These are phyloP conservation scores for Antitrichia curtipendula DNA, from an alignment of 225 moss, liverwort and hornwort genomes.

Conservation along the genomic window DNA sequence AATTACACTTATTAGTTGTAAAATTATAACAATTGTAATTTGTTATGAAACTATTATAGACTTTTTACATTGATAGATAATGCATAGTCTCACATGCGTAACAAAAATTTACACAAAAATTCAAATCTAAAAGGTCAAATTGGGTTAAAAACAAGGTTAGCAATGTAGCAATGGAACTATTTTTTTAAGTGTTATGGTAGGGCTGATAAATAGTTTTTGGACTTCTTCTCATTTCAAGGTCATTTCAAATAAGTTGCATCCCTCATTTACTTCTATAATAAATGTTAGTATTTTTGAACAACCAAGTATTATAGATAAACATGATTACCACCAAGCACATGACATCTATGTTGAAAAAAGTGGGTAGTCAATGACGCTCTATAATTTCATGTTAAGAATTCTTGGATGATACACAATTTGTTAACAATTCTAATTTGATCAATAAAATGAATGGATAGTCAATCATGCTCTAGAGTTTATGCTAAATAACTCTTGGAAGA, in stretches of 20 bases:
- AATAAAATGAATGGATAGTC: neutral
- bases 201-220: neutral
- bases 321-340: neutral
- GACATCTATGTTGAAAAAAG: neutral
- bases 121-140: neutral
- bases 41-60: neutral
- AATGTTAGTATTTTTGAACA: neutral
- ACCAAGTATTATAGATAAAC: neutral
- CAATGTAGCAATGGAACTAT: no score
- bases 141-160: neutral
- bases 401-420: neutral
- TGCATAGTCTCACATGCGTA: neutral
- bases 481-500: neutral
- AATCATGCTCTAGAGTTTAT: neutral
- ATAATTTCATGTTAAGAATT: neutral
- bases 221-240: neutral
- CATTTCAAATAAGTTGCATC: neutral
- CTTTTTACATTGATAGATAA: neutral
- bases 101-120: neutral
- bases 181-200: rapidly evolving
- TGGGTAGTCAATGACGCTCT: neutral
- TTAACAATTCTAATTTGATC: neutral
- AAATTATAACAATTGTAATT: neutral
- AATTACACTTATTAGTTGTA: neutral
- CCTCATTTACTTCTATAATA: neutral